phyloP scores from a whole-genome alignment of 768 basidiomycete genomes.

The Leccinum disarticulatum region DNA sequence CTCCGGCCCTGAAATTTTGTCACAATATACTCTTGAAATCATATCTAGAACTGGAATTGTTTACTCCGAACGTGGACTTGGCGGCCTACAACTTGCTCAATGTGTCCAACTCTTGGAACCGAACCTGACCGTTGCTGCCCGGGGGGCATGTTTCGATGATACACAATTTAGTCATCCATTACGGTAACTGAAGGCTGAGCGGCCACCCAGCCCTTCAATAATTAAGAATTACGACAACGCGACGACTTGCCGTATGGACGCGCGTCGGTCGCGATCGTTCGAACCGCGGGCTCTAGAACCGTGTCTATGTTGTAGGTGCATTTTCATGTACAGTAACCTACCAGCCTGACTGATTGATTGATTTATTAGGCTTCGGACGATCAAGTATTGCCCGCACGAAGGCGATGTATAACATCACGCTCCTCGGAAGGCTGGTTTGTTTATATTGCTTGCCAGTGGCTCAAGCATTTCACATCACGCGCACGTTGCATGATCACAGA shows the following conservation, averaged over 20 bases:
- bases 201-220: background rate
- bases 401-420: background rate
- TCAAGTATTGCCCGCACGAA: background rate
- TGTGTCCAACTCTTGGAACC: conserved; percentile 9
- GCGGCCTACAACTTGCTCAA: conserved; percentile 5
- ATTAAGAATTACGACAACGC: background rate
- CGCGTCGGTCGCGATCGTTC: background rate
- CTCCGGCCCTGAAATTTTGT: conserved; percentile 9
- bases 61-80: background rate
- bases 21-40: background rate
- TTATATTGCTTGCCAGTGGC: background rate
- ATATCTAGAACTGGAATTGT: conserved; percentile 8
- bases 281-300: background rate
- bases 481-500: background rate
- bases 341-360: background rate
- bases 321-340: background rate
- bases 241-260: background rate
- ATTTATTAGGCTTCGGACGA: background rate
- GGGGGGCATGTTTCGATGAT: conserved; percentile 4
- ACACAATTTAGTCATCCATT: background rate
- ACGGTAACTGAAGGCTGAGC: background rate
- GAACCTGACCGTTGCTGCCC: conserved; percentile 5
- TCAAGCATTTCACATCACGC: background rate
- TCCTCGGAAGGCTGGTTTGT: background rate
- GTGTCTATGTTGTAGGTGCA: background rate